phyloP scores from a whole-genome alignment of 805 yeast species.

The Candida coleopterorum region DNA sequence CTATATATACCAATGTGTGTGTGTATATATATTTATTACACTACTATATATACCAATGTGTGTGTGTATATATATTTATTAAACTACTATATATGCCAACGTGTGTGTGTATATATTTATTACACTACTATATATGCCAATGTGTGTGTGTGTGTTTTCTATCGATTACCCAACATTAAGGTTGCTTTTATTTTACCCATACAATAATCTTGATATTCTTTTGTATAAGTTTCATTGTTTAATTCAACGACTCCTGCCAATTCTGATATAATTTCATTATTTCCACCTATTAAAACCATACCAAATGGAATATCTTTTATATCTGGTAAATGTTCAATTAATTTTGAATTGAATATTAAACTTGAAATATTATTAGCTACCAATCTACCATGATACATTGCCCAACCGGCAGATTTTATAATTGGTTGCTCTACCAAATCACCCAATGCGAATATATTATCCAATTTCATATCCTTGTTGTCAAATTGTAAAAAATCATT shows the following conservation, averaged over 20 bases:
- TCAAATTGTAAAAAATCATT: constrained; percentile 34
- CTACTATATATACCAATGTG: no score
- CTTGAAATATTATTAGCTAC: constrained; percentile 34
- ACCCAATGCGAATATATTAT: constrained; percentile 32
- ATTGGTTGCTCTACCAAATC: constrained; percentile 37
- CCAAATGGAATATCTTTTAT: constrained; percentile 31
- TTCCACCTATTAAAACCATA: constrained; percentile 39
- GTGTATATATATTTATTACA: no score
- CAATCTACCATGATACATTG: constrained; percentile 37
- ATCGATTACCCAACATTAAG: no score
- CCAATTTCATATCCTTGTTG: constrained; percentile 11
- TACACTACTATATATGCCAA: no score
- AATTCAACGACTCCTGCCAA: constrained; percentile 29
- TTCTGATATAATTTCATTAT: constrained; percentile 34
- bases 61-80: no score
- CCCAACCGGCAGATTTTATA: constrained; percentile 44
- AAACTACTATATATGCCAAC: no score
- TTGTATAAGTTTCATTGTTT: constrained; percentile 28
- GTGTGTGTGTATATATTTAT: no score
- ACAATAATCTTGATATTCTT: constrained; percentile 39
- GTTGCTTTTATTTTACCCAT: constrained; percentile 38
- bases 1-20: no score
- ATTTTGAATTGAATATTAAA: constrained; percentile 21
- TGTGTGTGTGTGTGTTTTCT: no score
- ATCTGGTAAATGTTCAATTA: constrained; percentile 33